phyloP scores from a whole-genome alignment of 208 protist genomes.

The Leishmania turanica region DNA sequence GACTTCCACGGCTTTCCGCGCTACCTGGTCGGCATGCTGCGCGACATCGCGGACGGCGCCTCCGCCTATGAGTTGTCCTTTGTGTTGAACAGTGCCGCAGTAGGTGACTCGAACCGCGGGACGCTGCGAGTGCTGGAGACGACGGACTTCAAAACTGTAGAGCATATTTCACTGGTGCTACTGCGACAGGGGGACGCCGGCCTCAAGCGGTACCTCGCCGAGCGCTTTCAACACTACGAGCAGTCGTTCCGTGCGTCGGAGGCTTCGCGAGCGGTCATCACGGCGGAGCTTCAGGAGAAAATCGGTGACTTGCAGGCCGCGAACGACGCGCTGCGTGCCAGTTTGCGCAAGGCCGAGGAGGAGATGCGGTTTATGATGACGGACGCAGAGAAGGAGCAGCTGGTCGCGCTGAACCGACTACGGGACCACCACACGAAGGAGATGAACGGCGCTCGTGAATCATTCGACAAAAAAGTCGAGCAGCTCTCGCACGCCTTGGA shows the following conservation, averaged over 20 bases:
- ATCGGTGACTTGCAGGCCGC: constrained; percentile 24
- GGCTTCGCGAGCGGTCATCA: constrained; percentile 20
- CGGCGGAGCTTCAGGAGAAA: constrained; percentile 39
- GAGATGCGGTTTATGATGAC: constrained; percentile 24
- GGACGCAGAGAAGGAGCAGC: constrained; percentile 31
- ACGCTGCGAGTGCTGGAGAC: constrained; percentile 74
- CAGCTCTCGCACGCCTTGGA: constrained; percentile 16
- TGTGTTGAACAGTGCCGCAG: constrained; percentile 19
- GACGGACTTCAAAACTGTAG: constrained; percentile 79
- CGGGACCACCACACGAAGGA: constrained; percentile 30
- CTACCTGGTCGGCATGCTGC: constrained; percentile 75
- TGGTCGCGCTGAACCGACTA: constrained; percentile 27
- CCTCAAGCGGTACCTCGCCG: constrained; percentile 84
- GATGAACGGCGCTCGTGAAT: constrained; percentile 22
- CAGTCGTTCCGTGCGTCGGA: constrained; percentile 32
- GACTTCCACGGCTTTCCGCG: constrained; percentile 85
- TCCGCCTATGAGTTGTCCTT: constrained; percentile 64
- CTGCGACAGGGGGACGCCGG: constrained; percentile 79
- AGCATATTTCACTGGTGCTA: constrained; percentile 82
- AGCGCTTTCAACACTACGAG: constrained; percentile 82
- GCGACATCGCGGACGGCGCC: constrained; percentile 38
- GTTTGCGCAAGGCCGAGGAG: constrained; percentile 10
- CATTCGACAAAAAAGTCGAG: constrained; percentile 35
- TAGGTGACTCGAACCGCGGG: constrained; percentile 27
- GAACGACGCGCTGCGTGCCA: constrained; percentile 6